phyloP scores from a whole-genome alignment of 306 rosid species.

The Medicago truncatula region DNA sequence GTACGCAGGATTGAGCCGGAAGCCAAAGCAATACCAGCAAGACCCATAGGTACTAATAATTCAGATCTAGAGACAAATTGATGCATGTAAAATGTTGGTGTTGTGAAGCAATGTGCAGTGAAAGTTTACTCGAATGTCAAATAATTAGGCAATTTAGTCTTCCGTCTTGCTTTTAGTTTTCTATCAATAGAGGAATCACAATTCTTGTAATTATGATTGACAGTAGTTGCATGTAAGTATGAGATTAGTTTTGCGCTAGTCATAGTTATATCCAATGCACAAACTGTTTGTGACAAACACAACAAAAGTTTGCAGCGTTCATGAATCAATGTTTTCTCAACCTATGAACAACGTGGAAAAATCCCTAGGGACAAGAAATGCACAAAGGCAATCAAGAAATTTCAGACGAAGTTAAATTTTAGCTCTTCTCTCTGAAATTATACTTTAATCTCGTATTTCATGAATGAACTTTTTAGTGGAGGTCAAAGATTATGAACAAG shows the following conservation, averaged over 20 bases:
- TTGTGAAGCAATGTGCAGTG: slow-evolving; percentile 61
- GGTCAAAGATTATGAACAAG: neutral
- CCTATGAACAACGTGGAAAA: neutral
- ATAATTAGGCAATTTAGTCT: slow-evolving; percentile 40
- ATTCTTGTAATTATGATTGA: slow-evolving; percentile 44
- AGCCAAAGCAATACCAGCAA: slow-evolving; percentile 96
- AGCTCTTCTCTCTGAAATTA: neutral
- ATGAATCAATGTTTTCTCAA: neutral
- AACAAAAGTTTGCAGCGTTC: neutral
- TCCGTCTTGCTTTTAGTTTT: slow-evolving; percentile 7
- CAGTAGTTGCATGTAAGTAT: slow-evolving; percentile 37
- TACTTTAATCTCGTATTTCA: neutral
- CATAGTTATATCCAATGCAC: slow-evolving; percentile 3
- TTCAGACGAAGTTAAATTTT: neutral
- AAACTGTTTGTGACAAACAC: too few species aligned
- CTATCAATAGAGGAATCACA: slow-evolving; percentile 22
- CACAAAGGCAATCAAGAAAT: neutral
- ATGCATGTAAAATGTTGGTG: slow-evolving; percentile 41
- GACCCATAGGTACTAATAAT: slow-evolving; percentile 64
- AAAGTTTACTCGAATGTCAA: slow-evolving; percentile 52
- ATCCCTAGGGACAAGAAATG: neutral
- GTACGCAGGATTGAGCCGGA: slow-evolving; percentile 92
- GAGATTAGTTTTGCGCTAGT: slow-evolving; percentile 12
- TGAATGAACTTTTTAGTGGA: neutral
- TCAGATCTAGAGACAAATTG: slow-evolving; percentile 28